phyloP scores from a whole-genome alignment of 2,329 filamentous ascomycete genomes.

The Ophiostoma perfectum region DNA sequence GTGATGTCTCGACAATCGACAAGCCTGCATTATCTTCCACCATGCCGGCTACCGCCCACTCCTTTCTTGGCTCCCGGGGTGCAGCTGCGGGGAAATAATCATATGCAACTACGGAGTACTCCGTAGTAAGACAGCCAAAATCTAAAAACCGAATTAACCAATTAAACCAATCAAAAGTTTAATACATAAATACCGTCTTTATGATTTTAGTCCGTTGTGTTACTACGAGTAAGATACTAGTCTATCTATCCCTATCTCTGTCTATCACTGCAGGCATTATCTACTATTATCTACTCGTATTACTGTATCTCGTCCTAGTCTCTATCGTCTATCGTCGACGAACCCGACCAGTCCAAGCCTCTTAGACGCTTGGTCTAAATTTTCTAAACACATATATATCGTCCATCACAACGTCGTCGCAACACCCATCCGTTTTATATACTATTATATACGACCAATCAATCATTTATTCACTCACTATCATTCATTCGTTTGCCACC shows the following conservation, averaged over 20 bases:
- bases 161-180: not conserved
- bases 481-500: not conserved
- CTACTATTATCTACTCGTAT: constrained; percentile 7
- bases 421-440: too few relatives aligned
- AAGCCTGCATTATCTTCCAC: not conserved
- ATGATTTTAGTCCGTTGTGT: not conserved
- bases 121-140: too few relatives aligned
- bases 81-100: constrained; percentile 6
- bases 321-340: not conserved
- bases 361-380: constrained; percentile 5
- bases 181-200: not conserved
- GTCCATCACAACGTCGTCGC: not conserved
- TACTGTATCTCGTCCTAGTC: constrained; percentile 3
- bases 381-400: constrained; percentile 8
- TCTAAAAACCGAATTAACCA: not conserved
- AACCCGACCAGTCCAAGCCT: not conserved
- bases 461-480: not conserved
- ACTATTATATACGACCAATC: not conserved
- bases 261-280: not conserved
- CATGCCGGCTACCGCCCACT: not conserved
- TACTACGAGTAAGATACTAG: not conserved
- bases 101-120: too few relatives aligned
- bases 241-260: not conserved
- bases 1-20: not conserved
- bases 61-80: constrained; percentile 1